Evolutionary conservation across 352 stramenopile genomes (phyloP).

Genomic region (Phytophthora pluvialis): DNA sequence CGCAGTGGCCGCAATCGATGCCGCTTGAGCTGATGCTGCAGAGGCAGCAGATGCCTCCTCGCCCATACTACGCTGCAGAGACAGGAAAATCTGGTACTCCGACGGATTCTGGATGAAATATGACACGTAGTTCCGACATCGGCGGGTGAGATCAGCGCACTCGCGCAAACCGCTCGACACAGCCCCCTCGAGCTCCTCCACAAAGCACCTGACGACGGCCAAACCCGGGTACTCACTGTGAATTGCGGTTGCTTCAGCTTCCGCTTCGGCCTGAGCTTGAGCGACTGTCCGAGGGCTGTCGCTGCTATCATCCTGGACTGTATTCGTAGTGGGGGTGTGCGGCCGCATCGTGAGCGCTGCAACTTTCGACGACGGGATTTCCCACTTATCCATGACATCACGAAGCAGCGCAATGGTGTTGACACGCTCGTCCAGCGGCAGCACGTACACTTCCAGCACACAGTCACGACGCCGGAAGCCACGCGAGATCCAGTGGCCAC

Average conservation of each 20-base stretch:
- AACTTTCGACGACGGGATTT: slow-evolving; percentile 74
- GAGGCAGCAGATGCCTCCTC: slow-evolving; percentile 44
- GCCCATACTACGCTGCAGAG: slow-evolving; percentile 67
- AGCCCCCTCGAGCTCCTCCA: slow-evolving; percentile 62
- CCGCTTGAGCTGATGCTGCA: slow-evolving; percentile 24
- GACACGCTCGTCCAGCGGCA: slow-evolving; percentile 75
- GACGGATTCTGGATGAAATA: slow-evolving; percentile 88
- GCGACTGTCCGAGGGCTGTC: slow-evolving; percentile 31
- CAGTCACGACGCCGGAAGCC: slow-evolving; percentile 79
- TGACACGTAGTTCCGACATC: slow-evolving; percentile 81
- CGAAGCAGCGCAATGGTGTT: slow-evolving; percentile 81
- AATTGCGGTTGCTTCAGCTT: slow-evolving; percentile 46
- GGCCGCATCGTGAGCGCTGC: slow-evolving; percentile 74
- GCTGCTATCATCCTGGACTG: slow-evolving; percentile 20
- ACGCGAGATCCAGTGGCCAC: slow-evolving; percentile 79
- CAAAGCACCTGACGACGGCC: slow-evolving; percentile 73
- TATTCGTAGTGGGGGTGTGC: slow-evolving; percentile 30
- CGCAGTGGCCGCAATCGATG: slow-evolving; percentile 30
- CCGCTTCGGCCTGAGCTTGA: slow-evolving; percentile 30
- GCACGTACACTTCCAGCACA: slow-evolving; percentile 78
- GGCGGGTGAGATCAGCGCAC: slow-evolving; percentile 62
- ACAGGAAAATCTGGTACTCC: slow-evolving; percentile 85
- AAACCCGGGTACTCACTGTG: slow-evolving; percentile 73
- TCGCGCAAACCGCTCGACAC: slow-evolving; percentile 63
- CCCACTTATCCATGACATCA: slow-evolving; percentile 86